Evolutionary conservation across 805 yeast genomes (phyloP), one percentile per base, ranked within the genome.

Genomic region (Yamadazyma scolyti): DNA sequence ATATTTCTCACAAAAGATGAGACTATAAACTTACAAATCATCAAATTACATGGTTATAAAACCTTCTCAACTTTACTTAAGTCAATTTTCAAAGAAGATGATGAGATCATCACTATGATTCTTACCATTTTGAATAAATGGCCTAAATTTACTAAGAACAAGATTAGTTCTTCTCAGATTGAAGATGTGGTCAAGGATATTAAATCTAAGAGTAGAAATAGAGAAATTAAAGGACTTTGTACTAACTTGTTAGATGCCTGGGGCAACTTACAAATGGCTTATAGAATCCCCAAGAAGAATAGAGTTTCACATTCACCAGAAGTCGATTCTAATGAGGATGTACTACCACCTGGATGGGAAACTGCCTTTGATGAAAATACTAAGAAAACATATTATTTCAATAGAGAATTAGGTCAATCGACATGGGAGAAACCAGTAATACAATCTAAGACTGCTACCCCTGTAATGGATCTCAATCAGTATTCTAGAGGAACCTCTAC

Each of bases 11-110:
- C 85, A 4, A 57, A 65, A 11, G 78, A 73, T 25, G 61, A 64
- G 2, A 54, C 56, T 4, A 62, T 82, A 17, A 75, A 82, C 33
- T 56, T 69, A 9, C 69, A 73, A 19, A 75, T 89, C 25, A 75
- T 86, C 46, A 73, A 79, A 38, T 68, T 87, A 48, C 98, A 89
- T 54, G 98, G 97, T 9, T 84, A 87, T 56, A 80, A 80, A 48
- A 79, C 93, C 12, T 65, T 89, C 31, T 74, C 83, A 10, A 72
- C 78, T 9, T 58, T 85, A 4, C 50, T 88, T 31, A 66, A 68
- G 39, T 62, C 58, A 8, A 44, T 42, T 29, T 24, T 51, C 27
- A 44, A 44, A 9, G 27, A 37, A 7, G 46, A 43, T 24, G 65
- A 59, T 15, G 61, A 56, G 1, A 50, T 81, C 27, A 60, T 73